Base-by-base conservation (phyloP, 768 basidiomycete species). In the Steccherinum ochraceum region DNA sequence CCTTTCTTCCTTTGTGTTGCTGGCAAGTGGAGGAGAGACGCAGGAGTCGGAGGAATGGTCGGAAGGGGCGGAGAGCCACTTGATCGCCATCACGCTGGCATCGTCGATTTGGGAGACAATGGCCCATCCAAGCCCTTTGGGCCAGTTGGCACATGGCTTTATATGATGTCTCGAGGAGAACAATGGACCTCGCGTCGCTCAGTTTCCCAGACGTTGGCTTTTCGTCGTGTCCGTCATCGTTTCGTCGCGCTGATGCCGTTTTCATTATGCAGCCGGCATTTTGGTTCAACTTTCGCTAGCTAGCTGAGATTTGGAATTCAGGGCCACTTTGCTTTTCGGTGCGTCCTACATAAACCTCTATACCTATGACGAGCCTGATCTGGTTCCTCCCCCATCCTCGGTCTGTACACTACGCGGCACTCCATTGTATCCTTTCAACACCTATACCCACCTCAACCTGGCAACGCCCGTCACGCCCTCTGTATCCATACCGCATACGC, bases 1-100 rank as follows among this genome's bases (percentile, higher is more conserved):
- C 58, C 59, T 35, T 35, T 7, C 16, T 35, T 35, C 30, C 7
- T 7, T 35, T 35, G 30, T 16, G 30, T 35, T 35, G 30, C 30
- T 35, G 30, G 30, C 30, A 35, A 16, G 30, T 7, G 16, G 30
- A 16, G 7, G 30, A 35, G 30, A 35, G 30, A 7, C 16, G 30
- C 7, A 16, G 16, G 30, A 35, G 30, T 16, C 30, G 30, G 30
- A 35, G 30, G 30, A 35, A 35, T 35, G 30, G n/a, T n/a, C n/a
- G n/a, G n/a, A n/a, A n/a, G n/a, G n/a, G n/a, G n/a, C n/a, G n/a
- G n/a, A n/a, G n/a, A 7, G 30, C 30, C 30, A 35, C 30, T 35
- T 16, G 30, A 35, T 35, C 30, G 16, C 30, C 30, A 35, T 35
- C 30, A 35, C 30, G 30, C 30, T 35, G 30, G 30, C 30, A 7